phyloP scores from a whole-genome alignment of 495 filamentous ascomycete genomes.

The Xylaria nigripes region DNA sequence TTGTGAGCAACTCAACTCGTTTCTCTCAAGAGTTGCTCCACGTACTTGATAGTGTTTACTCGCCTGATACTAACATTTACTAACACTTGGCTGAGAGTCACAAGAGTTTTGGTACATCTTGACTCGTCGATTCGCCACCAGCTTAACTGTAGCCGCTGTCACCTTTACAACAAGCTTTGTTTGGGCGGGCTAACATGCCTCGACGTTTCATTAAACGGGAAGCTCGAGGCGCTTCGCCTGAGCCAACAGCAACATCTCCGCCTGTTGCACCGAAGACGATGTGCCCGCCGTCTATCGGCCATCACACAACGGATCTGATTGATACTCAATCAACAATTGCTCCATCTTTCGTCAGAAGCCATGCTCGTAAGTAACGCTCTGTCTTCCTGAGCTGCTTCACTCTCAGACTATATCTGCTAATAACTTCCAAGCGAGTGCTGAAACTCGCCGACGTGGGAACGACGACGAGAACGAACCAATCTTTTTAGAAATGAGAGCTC shows the following conservation, averaged over 20 bases:
- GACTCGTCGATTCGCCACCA: neutral
- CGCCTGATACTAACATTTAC: neutral
- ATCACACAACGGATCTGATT: constrained; percentile 3
- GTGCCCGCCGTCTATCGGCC: constrained; percentile 16
- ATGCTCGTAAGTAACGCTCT: constrained; percentile 21
- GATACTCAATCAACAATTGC: constrained; percentile 11
- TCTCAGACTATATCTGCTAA: neutral
- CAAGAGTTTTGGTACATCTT: neutral
- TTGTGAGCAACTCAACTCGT: neutral
- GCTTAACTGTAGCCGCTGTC: neutral
- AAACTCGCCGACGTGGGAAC: constrained; percentile 17
- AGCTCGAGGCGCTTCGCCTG: neutral
- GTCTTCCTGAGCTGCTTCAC: neutral
- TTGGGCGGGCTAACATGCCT: neutral
- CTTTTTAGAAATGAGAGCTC: constrained; percentile 19
- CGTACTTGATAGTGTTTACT: constrained; percentile 9
- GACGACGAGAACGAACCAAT: constrained; percentile 22
- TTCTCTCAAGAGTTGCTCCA: constrained; percentile 13
- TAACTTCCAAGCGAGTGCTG: constrained; percentile 14
- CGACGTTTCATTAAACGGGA: neutral
- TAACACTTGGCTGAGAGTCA: constrained; percentile 7
- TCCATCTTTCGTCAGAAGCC: constrained; percentile 15
- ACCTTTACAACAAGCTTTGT: neutral
- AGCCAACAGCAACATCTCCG: neutral
- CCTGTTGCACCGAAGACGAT: constrained; percentile 13